Conservation (phyloP, 805 yeast species). For the Schwanniomyces pseudopolymorphus region DNA sequence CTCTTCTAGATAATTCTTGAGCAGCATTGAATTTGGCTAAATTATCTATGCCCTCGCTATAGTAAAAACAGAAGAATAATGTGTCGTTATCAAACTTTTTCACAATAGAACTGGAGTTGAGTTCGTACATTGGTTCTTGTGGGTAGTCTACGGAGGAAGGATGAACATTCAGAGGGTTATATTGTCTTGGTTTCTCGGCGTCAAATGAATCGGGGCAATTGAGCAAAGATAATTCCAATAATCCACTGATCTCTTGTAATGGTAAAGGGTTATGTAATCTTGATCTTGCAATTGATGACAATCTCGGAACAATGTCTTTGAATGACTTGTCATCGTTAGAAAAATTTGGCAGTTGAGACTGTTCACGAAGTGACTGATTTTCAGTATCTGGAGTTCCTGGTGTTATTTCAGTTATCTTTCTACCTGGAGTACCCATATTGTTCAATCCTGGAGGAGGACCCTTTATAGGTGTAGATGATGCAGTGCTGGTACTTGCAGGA, state of each 20-base stretch:
- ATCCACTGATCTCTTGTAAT: slow-evolving; percentile 50
- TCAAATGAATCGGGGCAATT: slow-evolving; percentile 94
- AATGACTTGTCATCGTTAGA: slow-evolving; percentile 14
- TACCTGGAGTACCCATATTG: slow-evolving; percentile 6
- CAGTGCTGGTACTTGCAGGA: not conserved
- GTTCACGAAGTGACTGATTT: not conserved
- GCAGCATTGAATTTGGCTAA: slow-evolving; percentile 59
- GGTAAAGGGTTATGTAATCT: slow-evolving; percentile 55
- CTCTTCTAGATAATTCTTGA: slow-evolving; percentile 70
- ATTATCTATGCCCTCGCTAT: slow-evolving; percentile 46
- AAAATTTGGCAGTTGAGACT: slow-evolving; percentile 18
- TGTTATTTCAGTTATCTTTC: slow-evolving; percentile 5
- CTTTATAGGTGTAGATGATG: slow-evolving; percentile 5
- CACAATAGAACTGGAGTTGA: slow-evolving; percentile 59
- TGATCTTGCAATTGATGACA: slow-evolving; percentile 31
- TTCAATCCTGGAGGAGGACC: slow-evolving; percentile 14
- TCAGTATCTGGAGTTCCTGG: slow-evolving; percentile 1
- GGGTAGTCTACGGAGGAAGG: slow-evolving; percentile 92
- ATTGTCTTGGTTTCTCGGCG: slow-evolving; percentile 78
- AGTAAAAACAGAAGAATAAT: slow-evolving; percentile 88
- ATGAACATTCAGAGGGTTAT: slow-evolving; percentile 77
- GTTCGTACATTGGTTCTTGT: slow-evolving; percentile 71
- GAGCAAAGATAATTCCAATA: slow-evolving; percentile 74
- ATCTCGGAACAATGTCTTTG: slow-evolving; percentile 21
- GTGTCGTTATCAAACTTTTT: slow-evolving; percentile 82